Evolutionary conservation across 2,329 filamentous ascomycete genomes (phyloP), one percentile per base, ranked within the genome.

Genomic region (Leptoxyphium fumago): DNA sequence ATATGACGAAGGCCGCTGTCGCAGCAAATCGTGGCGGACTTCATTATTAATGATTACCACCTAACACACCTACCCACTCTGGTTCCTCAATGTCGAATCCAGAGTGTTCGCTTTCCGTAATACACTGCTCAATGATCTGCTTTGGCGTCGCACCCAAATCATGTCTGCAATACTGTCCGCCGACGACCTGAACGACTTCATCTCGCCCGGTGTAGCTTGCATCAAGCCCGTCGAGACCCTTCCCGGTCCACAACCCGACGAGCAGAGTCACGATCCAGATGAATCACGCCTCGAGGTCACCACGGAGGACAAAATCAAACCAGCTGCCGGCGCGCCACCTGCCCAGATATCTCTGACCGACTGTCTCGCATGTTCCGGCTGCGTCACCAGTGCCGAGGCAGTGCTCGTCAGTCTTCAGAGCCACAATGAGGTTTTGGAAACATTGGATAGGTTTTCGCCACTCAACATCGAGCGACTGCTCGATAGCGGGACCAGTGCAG

Each of bases 161-260:
- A 98, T 98, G 91, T 94, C 87, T 61, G 91, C 91, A 50, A 98
- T 98, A 58, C 82, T 98, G 57, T 96, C 88, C 45, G 82, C 83
- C 58, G 89, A 98, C 70, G 88, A 95, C 63, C 73, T 98, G 48
- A 98, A 98, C 71, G 91, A 98, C 72, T 98, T 98, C 69, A 98
- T 98, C 61, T 91, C 84, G 45, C 91, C 91, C 11, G 88, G 89
- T 49, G 88, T 98, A 58, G 91, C 91, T 50, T 98, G 91, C 67
- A 96, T 98, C 65, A 96, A 98, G 60, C 91, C 91, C 26, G 75
- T 98, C 61, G 91, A 98, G 64, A 93, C 86, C 2, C 76, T 98
- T 11, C 89, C 91, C 2, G 65, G 73, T 41, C 71, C 74, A 51
- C 66, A 74, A 29, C 64, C 74, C 18, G 61, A 67, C 42, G 64